Percentiles rank a stretch among this genome's conserved stretches.
phyloP scores from a whole-genome alignment of 73 alveolate genomes.

The Paramecium tetraurelia region DNA sequence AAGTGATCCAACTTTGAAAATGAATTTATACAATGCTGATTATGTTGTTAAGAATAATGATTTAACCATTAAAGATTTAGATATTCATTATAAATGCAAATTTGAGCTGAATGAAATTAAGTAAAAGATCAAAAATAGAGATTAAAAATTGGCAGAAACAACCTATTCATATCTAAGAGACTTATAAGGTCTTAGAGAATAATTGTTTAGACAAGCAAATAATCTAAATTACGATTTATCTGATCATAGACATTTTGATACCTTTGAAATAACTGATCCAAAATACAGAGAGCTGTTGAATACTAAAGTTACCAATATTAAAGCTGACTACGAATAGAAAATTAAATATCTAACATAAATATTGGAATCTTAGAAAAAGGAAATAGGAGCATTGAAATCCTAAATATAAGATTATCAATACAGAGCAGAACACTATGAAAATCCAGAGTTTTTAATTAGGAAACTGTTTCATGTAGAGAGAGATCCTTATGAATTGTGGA shows the following conservation, averaged over 20 bases:
- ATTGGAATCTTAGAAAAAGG: neutral
- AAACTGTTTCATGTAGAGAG: neutral
- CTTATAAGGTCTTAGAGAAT: constrained; percentile 14
- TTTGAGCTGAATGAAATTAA: neutral
- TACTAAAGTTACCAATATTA: neutral
- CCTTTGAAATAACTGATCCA: neutral
- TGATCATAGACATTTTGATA: neutral
- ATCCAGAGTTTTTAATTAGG: constrained; percentile 12
- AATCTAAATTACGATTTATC: neutral
- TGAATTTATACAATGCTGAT: constrained; percentile 5
- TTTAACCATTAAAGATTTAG: neutral
- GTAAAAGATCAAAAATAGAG: neutral
- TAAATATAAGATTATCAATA: neutral
- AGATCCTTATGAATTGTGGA: constrained; percentile 32
- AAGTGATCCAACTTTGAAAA: neutral
- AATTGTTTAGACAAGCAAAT: neutral
- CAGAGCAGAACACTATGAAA: constrained; percentile 4
- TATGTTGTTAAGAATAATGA: neutral
- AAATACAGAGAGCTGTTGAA: constrained; percentile 2
- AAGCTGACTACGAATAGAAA: neutral
- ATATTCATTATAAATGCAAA: neutral
- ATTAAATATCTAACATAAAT: neutral
- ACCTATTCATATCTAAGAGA: neutral
- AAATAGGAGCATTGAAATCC: neutral
- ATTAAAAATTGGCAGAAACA: neutral